These are phyloP conservation scores for Balansia obtecta DNA, from an alignment of 2,329 filamentous ascomycete species.

Conservation along the genomic window DNA sequence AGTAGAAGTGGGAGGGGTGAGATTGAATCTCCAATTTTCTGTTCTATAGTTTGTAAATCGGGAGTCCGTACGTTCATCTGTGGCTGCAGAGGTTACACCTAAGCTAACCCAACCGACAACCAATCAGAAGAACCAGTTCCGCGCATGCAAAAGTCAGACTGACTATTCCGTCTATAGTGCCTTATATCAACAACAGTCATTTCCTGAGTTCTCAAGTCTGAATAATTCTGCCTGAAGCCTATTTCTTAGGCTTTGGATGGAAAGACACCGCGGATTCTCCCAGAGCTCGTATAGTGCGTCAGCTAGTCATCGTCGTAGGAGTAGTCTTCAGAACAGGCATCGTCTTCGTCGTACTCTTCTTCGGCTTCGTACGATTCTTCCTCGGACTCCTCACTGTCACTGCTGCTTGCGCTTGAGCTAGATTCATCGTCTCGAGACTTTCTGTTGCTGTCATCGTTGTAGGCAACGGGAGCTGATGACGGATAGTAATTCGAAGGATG, in stretches of 20 bases:
- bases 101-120: too few species aligned
- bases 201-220: too few species aligned
- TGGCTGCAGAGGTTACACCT: neutral
- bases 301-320: conserved; percentile 1
- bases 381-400: conserved; percentile 37
- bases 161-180: too few species aligned
- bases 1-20: too few species aligned
- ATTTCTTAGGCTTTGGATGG: too few species aligned
- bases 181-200: too few species aligned
- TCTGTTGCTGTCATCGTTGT: conserved; percentile 29
- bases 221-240: too few species aligned
- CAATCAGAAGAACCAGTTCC: too few species aligned
- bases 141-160: too few species aligned
- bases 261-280: too few species aligned
- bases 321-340: conserved; percentile 13
- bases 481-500: neutral
- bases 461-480: conserved; percentile 12
- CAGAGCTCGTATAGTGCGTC: neutral
- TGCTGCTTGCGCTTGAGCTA: conserved; percentile 35
- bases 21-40: neutral
- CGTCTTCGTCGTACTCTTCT: conserved; percentile 33
- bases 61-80: neutral
- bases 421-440: conserved; percentile 27
- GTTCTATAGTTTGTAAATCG: neutral
- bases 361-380: conserved; percentile 28